phyloP scores from a whole-genome alignment of 768 basidiomycete species.

The Naematelia encephala region DNA sequence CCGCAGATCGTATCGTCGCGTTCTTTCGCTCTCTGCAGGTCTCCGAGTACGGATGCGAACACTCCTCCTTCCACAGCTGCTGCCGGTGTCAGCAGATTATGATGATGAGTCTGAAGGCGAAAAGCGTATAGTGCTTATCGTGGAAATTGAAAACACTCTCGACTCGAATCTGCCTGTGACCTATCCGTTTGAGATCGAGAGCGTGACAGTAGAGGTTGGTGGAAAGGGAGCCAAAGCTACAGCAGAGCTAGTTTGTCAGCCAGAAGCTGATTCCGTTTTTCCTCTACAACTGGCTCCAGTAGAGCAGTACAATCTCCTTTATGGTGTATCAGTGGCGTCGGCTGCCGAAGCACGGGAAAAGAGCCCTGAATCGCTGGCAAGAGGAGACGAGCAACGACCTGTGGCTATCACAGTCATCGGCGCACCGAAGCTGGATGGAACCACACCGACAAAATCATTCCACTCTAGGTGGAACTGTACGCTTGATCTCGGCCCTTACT shows the following conservation, averaged over 20 bases:
- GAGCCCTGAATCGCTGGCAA: slow-evolving; percentile 51
- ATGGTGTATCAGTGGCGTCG: slow-evolving; percentile 70
- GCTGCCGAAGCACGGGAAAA: slow-evolving; percentile 10
- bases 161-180: slow-evolving; percentile 56
- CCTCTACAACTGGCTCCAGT: slow-evolving; percentile 67
- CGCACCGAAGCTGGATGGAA: slow-evolving; percentile 55
- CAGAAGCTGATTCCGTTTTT: slow-evolving; percentile 55
- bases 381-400: slow-evolving; percentile 63
- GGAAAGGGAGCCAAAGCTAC: slow-evolving; percentile 57
- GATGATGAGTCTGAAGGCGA: slow-evolving; percentile 64
- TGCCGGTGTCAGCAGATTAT: slow-evolving; percentile 53
- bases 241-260: slow-evolving; percentile 40
- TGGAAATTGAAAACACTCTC: slow-evolving; percentile 76
- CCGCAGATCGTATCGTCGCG: slow-evolving; percentile 79
- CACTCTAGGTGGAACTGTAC: slow-evolving; percentile 87
- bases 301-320: slow-evolving; percentile 85
- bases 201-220: slow-evolving; percentile 69
- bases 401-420: slow-evolving; percentile 78
- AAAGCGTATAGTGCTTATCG: slow-evolving; percentile 79
- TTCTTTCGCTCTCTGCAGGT: slow-evolving; percentile 72
- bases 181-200: slow-evolving; percentile 68
- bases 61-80: slow-evolving; percentile 79
- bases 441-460: slow-evolving; percentile 66
- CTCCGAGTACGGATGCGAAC: slow-evolving; percentile 92
- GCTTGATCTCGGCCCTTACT: slow-evolving; percentile 64